phyloP scores from a whole-genome alignment of 306 rosid species.

The Urtica urens region DNA sequence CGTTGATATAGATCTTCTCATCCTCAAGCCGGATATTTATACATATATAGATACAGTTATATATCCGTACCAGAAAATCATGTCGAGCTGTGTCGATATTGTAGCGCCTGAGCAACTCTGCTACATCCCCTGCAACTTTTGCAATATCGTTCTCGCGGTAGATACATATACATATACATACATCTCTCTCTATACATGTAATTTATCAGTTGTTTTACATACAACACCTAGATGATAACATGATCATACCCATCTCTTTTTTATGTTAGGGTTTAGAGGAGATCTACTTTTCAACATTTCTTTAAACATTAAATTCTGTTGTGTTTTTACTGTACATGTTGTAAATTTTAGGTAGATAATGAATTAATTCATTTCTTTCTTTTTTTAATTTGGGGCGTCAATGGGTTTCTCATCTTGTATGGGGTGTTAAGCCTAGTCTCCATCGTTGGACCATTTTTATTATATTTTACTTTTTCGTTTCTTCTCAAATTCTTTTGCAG shows the following conservation, averaged over 20 bases:
- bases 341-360: background rate
- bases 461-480: background rate
- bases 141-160: constrained; percentile 99
- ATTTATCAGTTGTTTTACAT: background rate
- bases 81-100: constrained; percentile 55
- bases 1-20: constrained; percentile 3
- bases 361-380: background rate
- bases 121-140: constrained; percentile 98
- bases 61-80: constrained; percentile 12
- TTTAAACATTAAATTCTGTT: background rate
- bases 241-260: constrained; percentile 7
- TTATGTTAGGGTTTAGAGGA: constrained; percentile 7
- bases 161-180: background rate
- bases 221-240: constrained; percentile 2
- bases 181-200: background rate
- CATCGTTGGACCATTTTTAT: constrained; percentile 38
- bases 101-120: constrained; percentile 86
- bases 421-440: constrained; percentile 52
- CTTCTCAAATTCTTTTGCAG: constrained; percentile 44
- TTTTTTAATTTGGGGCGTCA: background rate
- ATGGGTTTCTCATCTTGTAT: constrained; percentile 1
- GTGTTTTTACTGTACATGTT: constrained; percentile 1
- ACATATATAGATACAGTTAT: background rate
- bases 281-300: constrained; percentile 30
- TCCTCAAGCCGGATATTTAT: background rate